A percentile compares a stretch with the other conserved stretches of the same genome.
Evolutionary conservation across 129 eudicot genomes (phyloP).

Genomic region (Daucus carota): DH1_v3.0 NC_030388.2:28752001-28752500

Average conservation of each 20-base stretch:
- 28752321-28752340: conserved; percentile 46
- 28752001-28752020: not conserved
- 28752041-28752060: not conserved
- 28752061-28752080: not conserved
- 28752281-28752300: conserved; percentile 41
- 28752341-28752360: conserved; percentile 51
- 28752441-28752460: conserved; percentile 41
- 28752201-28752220: conserved; percentile 34
- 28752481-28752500: conserved; percentile 27
- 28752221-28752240: conserved; percentile 34
- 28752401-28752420: conserved; percentile 45
- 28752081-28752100: not conserved
- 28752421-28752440: conserved; percentile 36
- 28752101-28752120: not conserved
- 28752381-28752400: conserved; percentile 35
- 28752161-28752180: conserved; percentile 66
- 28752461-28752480: conserved; percentile 24
- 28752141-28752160: conserved; percentile 47
- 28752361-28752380: conserved; percentile 41
- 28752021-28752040: not conserved
- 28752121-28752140: not conserved
- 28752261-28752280: conserved; percentile 53
- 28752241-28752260: conserved; percentile 47
- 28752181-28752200: conserved; percentile 75
- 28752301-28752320: conserved; percentile 61